A percentile compares a stretch with the other conserved stretches of the same genome.
These are phyloP conservation scores for Penicillium capsulatum DNA, from an alignment of 2,329 filamentous ascomycete genomes.

Conservation along the genomic window DNA sequence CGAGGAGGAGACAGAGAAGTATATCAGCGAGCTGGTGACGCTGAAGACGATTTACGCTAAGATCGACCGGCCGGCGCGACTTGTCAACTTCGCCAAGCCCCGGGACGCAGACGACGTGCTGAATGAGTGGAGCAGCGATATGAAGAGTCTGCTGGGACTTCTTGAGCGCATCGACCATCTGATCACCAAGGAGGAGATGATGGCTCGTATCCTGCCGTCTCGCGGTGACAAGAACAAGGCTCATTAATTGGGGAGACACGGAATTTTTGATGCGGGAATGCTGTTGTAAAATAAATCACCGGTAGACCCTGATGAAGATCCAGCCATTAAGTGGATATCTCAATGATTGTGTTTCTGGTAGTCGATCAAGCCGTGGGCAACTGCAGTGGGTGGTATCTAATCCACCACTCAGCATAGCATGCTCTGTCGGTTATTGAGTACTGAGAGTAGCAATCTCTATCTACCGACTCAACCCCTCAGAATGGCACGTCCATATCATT, in stretches of 20 bases:
- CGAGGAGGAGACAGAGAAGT: constrained; percentile 97
- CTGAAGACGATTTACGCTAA: constrained; percentile 97
- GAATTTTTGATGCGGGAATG: constrained; percentile 13
- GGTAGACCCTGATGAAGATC: constrained; percentile 23
- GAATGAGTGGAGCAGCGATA: constrained; percentile 98
- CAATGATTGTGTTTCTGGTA: constrained; percentile 1
- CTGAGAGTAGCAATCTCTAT: neutral
- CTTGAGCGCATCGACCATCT: constrained; percentile 92
- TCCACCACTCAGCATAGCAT: too few species aligned
- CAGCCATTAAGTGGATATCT: constrained; percentile 8
- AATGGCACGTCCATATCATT: constrained; percentile 67
- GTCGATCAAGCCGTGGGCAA: constrained; percentile 2
- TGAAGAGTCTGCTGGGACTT: constrained; percentile 84
- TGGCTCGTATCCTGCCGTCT: constrained; percentile 84
- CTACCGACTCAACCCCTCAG: constrained; percentile 16
- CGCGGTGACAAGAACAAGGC: constrained; percentile 39
- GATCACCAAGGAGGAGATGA: constrained; percentile 99
- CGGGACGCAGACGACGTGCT: constrained; percentile 91
- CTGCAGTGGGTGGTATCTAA: too few species aligned
- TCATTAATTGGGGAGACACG: constrained; percentile 22
- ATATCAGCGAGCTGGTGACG: constrained; percentile 94
- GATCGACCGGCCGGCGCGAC: constrained; percentile 86
- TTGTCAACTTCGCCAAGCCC: constrained; percentile 93
- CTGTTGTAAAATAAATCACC: constrained; percentile 30
- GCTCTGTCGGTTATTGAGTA: too few species aligned